Percentiles rank a stretch among this genome's conserved stretches.
Evolutionary conservation across 495 filamentous ascomycete species (phyloP).

Genomic region (Chaetomium tenue): DNA sequence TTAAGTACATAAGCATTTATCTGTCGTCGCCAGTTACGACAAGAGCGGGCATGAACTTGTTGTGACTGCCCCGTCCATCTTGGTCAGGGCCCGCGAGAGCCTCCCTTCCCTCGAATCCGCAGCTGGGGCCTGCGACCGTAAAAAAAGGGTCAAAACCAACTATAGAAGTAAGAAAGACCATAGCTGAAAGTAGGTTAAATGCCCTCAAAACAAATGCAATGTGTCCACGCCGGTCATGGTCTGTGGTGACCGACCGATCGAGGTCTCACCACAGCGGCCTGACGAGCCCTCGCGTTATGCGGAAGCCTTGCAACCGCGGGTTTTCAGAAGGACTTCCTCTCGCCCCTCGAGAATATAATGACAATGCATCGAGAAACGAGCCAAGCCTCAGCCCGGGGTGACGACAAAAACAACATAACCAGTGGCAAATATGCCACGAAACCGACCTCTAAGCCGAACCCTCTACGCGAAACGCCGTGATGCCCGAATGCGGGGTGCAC

Average conservation of each 20-base stretch:
- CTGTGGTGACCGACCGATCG: constrained; percentile 1
- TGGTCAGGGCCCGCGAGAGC: not conserved
- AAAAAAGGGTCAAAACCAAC: not conserved
- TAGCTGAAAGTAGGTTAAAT: not conserved
- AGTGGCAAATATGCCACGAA: constrained; percentile 17
- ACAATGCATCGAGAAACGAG: constrained; percentile 8
- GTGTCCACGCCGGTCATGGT: constrained; percentile 3
- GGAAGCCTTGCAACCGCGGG: constrained; percentile 7
- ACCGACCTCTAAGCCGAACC: constrained; percentile 27
- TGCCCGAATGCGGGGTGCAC: constrained; percentile 20
- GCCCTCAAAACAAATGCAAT: not conserved
- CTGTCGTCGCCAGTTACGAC: not conserved
- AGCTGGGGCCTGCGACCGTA: not conserved
- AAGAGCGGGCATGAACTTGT: not conserved
- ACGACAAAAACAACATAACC: constrained; percentile 13
- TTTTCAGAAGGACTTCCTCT: not conserved
- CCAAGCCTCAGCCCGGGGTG: not conserved
- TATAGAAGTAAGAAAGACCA: not conserved
- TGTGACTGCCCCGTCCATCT: not conserved
- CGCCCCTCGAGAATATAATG: constrained; percentile 2
- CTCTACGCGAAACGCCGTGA: constrained; percentile 27
- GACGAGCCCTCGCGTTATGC: not conserved
- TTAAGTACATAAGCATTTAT: constrained; percentile 16
- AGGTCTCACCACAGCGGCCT: not conserved
- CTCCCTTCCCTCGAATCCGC: not conserved